Percentiles rank a stretch among this genome's conserved stretches.
Conservation (phyloP, 805 yeast genomes). For the Ogataea polymorpha region DNA sequence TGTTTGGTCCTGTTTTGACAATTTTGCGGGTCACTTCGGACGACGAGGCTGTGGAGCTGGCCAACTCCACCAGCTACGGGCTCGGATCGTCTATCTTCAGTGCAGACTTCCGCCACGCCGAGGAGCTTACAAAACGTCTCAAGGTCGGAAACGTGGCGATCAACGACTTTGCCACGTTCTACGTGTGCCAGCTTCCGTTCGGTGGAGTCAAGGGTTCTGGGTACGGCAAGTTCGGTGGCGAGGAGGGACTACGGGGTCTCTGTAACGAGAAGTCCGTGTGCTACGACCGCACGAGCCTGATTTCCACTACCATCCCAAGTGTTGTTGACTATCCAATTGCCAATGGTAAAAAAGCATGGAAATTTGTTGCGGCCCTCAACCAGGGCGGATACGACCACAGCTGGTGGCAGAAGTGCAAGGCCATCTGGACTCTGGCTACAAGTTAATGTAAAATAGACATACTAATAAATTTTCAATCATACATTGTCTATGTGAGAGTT, state of each 20-base stretch:
- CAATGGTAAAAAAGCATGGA: constrained; percentile 82
- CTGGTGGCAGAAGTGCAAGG: constrained; percentile 62
- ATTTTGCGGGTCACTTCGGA: constrained; percentile 68
- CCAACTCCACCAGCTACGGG: constrained; percentile 85
- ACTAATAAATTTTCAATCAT: neutral
- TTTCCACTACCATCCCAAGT: constrained; percentile 81
- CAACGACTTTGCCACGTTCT: constrained; percentile 95
- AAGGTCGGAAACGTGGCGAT: constrained; percentile 92
- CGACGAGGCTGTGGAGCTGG: constrained; percentile 68
- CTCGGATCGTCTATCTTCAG: constrained; percentile 93
- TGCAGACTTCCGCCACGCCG: constrained; percentile 50
- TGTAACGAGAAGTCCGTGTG: constrained; percentile 87
- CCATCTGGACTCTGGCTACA: constrained; percentile 52
- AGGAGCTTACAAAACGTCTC: constrained; percentile 59
- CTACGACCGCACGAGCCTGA: constrained; percentile 73
- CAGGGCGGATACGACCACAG: constrained; percentile 79
- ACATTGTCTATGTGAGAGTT: too few relatives aligned
- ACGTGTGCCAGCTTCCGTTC: constrained; percentile 94
- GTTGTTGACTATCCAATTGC: constrained; percentile 90
- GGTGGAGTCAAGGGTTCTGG: constrained; percentile 95
- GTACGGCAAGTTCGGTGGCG: constrained; percentile 97
- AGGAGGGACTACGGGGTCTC: constrained; percentile 89
- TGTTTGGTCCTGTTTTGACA: constrained; percentile 89
- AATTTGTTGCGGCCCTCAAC: constrained; percentile 76
- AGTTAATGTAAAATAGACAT: constrained; percentile 26